Evolutionary conservation across 495 filamentous ascomycete genomes (phyloP).

Genomic region (Amniculicola lignicola): DNA sequence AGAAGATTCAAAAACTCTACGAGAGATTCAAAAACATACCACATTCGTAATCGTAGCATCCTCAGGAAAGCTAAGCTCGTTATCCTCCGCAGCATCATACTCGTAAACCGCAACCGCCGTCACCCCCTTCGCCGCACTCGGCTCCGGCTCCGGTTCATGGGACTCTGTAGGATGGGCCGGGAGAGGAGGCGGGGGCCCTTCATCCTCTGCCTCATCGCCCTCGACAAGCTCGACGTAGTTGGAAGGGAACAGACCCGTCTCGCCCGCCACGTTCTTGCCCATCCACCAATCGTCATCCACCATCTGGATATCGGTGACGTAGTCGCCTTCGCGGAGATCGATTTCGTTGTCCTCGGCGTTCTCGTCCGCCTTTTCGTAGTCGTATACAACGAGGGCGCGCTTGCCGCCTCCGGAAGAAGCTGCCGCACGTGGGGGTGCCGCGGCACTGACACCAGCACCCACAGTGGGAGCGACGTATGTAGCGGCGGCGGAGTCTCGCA

Average conservation of each 20-base stretch:
- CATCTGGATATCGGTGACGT: conserved; percentile 94
- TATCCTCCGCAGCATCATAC: conserved; percentile 96
- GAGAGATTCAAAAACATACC: conserved; percentile 47
- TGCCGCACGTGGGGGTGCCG: conserved; percentile 28
- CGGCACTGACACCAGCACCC: conserved; percentile 40
- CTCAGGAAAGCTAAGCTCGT: conserved; percentile 93
- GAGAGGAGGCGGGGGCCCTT: conserved; percentile 33
- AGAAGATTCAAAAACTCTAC: neutral
- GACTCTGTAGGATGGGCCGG: conserved; percentile 34
- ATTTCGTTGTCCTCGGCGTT: conserved; percentile 98
- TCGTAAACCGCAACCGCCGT: conserved; percentile 89
- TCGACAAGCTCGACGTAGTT: conserved; percentile 92
- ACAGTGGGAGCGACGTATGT: conserved; percentile 49
- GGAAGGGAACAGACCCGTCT: conserved; percentile 87
- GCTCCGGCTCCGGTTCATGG: conserved; percentile 37
- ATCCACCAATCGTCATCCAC: conserved; percentile 98
- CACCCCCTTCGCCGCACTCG: conserved; percentile 43
- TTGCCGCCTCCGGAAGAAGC: conserved; percentile 48
- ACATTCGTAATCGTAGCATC: conserved; percentile 67
- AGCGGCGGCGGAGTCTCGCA: conserved; percentile 60
- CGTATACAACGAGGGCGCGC: conserved; percentile 79
- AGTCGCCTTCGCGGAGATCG: conserved; percentile 83
- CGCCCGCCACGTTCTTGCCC: conserved; percentile 75
- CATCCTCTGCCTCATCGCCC: conserved; percentile 43
- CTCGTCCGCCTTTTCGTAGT: conserved; percentile 95